phyloP scores from a whole-genome alignment of 768 basidiomycete species.

The Phlebiopsis gigantea region DNA sequence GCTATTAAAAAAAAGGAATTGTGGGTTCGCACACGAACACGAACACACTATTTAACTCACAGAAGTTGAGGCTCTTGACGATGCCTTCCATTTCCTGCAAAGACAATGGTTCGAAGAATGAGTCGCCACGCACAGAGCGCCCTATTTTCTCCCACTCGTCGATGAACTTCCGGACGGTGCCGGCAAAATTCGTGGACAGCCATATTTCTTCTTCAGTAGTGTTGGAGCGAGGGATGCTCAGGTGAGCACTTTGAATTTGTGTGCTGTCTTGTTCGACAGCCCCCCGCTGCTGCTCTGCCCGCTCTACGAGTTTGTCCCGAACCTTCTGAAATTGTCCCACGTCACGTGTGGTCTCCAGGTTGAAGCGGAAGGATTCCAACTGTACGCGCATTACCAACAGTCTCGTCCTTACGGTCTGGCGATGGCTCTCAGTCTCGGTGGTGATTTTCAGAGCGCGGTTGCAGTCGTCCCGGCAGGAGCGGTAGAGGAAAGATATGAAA shows the following conservation, averaged over 20 bases:
- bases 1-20: constrained; percentile 10
- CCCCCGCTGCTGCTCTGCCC: constrained; percentile 15
- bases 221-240: constrained; percentile 8
- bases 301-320: constrained; percentile 20
- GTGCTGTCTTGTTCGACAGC: constrained; percentile 3
- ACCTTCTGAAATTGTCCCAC: constrained; percentile 15
- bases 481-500: constrained; percentile 41
- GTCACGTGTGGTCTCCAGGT: constrained; percentile 30
- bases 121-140: constrained; percentile 33
- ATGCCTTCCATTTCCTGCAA: constrained; percentile 46
- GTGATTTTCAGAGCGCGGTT: constrained; percentile 43
- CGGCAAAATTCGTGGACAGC: constrained; percentile 39
- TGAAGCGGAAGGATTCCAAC: constrained; percentile 48
- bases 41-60: constrained; percentile 26
- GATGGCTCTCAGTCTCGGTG: constrained; percentile 42
- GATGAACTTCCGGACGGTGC: constrained; percentile 32
- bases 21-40: background rate
- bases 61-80: constrained; percentile 44
- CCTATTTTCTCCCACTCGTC: constrained; percentile 44
- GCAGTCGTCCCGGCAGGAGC: constrained; percentile 40
- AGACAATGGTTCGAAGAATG: constrained; percentile 49
- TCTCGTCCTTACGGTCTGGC: constrained; percentile 43
- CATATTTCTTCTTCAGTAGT: constrained; percentile 28
- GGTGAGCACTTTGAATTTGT: background rate
- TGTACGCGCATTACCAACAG: constrained; percentile 40